Evolutionary conservation across 1,284 basidiomycete species (phyloP).

Genomic region (Vanrija sp.): DNA sequence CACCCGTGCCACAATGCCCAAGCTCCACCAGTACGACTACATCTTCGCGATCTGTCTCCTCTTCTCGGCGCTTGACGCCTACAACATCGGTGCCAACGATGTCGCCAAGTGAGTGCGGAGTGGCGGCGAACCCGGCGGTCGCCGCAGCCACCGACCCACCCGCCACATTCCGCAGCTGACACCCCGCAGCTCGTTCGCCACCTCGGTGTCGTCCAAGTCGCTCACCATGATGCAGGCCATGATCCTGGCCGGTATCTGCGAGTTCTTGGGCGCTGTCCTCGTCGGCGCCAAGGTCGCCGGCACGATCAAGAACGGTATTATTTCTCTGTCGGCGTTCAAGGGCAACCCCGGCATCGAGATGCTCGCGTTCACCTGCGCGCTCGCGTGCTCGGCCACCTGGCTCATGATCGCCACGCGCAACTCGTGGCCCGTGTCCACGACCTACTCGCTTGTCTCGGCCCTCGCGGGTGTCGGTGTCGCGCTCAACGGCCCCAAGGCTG

Average conservation of each 20-base stretch:
- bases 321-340: conserved; percentile 43
- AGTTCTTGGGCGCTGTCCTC: conserved; percentile 50
- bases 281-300: conserved; percentile 50
- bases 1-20: conserved; percentile 54
- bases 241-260: conserved; percentile 49
- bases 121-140: neutral
- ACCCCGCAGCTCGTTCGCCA: conserved; percentile 50
- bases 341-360: conserved; percentile 51
- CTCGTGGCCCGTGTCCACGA: conserved; percentile 52
- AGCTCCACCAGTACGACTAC: conserved; percentile 50
- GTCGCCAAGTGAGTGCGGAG: conserved; percentile 25
- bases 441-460: conserved; percentile 52
- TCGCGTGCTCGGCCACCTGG: conserved; percentile 47
- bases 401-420: conserved; percentile 49
- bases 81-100: conserved; percentile 53
- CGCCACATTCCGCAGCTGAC: too few species aligned
- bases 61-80: conserved; percentile 51
- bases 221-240: conserved; percentile 51
- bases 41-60: conserved; percentile 51
- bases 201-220: conserved; percentile 52
- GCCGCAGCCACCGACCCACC: too few species aligned
- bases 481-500: conserved; percentile 44
- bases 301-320: conserved; percentile 55
- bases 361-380: conserved; percentile 51
- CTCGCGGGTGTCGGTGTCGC: conserved; percentile 54